phyloP scores from a whole-genome alignment of 2,329 filamentous ascomycete species.

The Phialophora expanda region DNA sequence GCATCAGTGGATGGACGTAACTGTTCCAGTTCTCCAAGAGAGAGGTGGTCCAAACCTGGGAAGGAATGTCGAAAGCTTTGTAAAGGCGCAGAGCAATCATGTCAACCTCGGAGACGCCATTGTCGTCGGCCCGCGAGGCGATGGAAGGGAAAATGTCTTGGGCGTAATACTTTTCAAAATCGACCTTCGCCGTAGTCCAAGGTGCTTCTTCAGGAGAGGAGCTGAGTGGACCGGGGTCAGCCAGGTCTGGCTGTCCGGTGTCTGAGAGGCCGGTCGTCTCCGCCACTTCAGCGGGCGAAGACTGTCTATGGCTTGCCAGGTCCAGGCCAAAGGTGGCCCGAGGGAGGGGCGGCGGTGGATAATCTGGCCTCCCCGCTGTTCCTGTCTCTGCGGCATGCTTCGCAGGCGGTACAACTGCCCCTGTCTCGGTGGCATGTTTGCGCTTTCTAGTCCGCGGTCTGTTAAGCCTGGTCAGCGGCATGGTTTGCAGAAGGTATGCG shows the following conservation, averaged over 20 bases:
- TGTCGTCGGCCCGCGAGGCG: neutral
- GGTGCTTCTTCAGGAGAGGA: slow-evolving; percentile 11
- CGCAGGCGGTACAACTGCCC: too few relatives aligned
- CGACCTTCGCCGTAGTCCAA: neutral
- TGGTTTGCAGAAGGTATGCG: neutral
- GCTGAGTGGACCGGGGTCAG: neutral
- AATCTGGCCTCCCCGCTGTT: too few relatives aligned
- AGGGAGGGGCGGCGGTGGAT: too few relatives aligned
- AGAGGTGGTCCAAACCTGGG: slow-evolving; percentile 4
- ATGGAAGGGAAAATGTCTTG: neutral
- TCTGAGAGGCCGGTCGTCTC: neutral
- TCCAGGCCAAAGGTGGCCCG: too few relatives aligned
- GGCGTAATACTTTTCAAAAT: slow-evolving; percentile 3
- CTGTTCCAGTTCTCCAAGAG: slow-evolving; percentile 6
- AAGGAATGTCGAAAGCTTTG: slow-evolving; percentile 5
- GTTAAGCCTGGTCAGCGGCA: neutral
- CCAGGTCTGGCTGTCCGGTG: neutral
- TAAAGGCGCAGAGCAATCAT: neutral
- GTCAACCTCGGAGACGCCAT: neutral
- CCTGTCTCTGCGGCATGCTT: too few relatives aligned
- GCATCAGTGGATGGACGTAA: slow-evolving; percentile 17
- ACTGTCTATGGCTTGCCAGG: too few relatives aligned
- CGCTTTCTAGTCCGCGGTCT: neutral
- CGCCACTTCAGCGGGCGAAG: neutral
- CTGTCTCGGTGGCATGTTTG: neutral